These are phyloP conservation scores for Piedraia hortae DNA, from an alignment of 2,329 filamentous ascomycete species.

Conservation along the genomic window DNA sequence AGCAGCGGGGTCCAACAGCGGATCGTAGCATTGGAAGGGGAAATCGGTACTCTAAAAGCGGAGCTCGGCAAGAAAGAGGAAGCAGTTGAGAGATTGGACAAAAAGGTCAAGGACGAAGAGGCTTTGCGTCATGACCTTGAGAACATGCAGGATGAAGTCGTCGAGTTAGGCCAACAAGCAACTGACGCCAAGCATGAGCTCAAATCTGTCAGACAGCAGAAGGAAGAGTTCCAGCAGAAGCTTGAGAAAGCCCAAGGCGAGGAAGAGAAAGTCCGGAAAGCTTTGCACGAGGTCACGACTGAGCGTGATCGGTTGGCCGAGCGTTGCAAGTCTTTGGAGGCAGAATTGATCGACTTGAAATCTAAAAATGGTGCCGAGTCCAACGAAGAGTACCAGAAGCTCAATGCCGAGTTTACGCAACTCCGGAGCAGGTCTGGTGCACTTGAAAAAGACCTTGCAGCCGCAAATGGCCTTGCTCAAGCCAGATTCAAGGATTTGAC, in stretches of 20 bases:
- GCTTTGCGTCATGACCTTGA: conserved; percentile 8
- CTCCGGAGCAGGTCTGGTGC: conserved; percentile 41
- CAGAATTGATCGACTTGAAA: conserved; percentile 28
- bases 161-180: conserved; percentile 8
- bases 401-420: conserved; percentile 39
- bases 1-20: conserved; percentile 45
- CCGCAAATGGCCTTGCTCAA: conserved; percentile 64
- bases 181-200: conserved; percentile 10
- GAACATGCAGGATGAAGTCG: conserved; percentile 5
- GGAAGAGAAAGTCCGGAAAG: conserved; percentile 4
- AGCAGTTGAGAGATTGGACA: conserved; percentile 8
- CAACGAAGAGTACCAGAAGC: conserved; percentile 25
- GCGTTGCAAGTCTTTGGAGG: conserved; percentile 24
- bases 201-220: conserved; percentile 7
- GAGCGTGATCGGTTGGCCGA: conserved; percentile 6
- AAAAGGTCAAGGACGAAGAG: conserved; percentile 7
- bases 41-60: conserved; percentile 61
- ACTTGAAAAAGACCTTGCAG: conserved; percentile 58
- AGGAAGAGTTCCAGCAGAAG: conserved; percentile 8
- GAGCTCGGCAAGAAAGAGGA: conserved; percentile 45
- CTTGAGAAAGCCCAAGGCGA: conserved; percentile 7
- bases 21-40: conserved; percentile 47
- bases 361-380: conserved; percentile 22
- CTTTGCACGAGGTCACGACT: conserved; percentile 8
- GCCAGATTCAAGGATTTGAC: conserved; percentile 68